Base-by-base conservation (phyloP, 441 rosid species). In the California macrophylla region DNA sequence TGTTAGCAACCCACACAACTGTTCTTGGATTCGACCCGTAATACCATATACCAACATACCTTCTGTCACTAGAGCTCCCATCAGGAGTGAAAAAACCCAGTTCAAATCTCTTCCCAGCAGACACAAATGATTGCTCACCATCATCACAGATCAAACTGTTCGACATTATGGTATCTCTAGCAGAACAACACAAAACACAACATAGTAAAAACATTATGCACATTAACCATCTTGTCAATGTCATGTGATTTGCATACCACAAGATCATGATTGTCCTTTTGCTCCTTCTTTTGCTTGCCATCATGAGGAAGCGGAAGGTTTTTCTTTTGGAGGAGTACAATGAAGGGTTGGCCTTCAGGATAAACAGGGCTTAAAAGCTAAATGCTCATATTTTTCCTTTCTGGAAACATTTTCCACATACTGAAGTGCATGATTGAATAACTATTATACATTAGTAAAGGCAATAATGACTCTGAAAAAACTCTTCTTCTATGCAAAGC, bases 61-160 rank as follows among this genome's bases (percentile, higher is more conserved):
- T 80, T 67, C 68, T 71, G 67, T 64, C 69, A 2, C 75, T 70
- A 69, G 72, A 77, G 79, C 81, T 58, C 29, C 64, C 64, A 58
- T 9, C 82, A 64, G 90, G 84, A 72, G 82, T 75, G 72, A 88
- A 90, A 80, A 90, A 88, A 10, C 96, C 96, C 0, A 90, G 79
- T 72, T 85, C 77, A 26, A 90, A 90, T 28, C 29, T 84, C 58
- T 74, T 42, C 15, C 79, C 81, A 2, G 73, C 28, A 7, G 92
- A 88, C 60, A 80, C 75, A 64, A 90, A 84, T 38, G 81, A 82
- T 45, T 83, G 83, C 68, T 78, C 45, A 29, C 45, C 64, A 74
- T 58, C 64, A 58, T 58, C 64, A 58, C 30, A 23, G 16, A 86
- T 69, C 23, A 82, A 76, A 66, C 30, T 65, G 76, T 38, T 61